A percentile compares a stretch with the other conserved stretches of the same genome.
Conservation (phyloP, 1,284 basidiomycete genomes). For the Phlebopus sp. region DNA sequence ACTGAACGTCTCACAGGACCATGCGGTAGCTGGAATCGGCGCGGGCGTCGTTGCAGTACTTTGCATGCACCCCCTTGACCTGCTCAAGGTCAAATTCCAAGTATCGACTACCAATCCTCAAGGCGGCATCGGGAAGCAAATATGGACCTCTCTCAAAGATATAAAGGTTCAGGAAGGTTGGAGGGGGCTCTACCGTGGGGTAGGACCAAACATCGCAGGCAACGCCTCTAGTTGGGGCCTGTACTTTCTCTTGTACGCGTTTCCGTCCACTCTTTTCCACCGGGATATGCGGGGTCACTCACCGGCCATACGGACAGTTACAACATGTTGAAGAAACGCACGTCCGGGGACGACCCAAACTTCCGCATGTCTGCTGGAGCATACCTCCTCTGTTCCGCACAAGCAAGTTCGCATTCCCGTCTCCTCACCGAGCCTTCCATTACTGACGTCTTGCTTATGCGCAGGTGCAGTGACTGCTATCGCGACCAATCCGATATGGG, state of each 20-base stretch:
- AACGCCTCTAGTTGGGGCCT: constrained; percentile 98
- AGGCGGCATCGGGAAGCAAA: constrained; percentile 70
- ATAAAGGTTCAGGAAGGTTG: constrained; percentile 80
- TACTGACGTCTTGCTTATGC: constrained; percentile 11
- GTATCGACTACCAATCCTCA: constrained; percentile 71
- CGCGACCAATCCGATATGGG: constrained; percentile 98
- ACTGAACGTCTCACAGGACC: constrained; percentile 55
- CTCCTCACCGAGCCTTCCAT: constrained; percentile 3
- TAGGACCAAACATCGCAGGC: constrained; percentile 90
- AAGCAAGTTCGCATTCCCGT: constrained; percentile 79
- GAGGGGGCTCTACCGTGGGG: constrained; percentile 87
- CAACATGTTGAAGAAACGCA: constrained; percentile 87
- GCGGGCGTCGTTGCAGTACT: constrained; percentile 92
- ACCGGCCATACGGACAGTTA: constrained; percentile 55
- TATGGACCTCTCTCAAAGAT: constrained; percentile 72
- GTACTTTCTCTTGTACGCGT: constrained; percentile 92
- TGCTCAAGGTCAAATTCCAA: constrained; percentile 95
- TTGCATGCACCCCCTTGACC: constrained; percentile 97
- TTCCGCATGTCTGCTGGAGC: constrained; percentile 70
- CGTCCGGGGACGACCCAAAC: constrained; percentile 56
- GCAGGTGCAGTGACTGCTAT: constrained; percentile 89
- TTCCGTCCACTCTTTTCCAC: constrained; percentile 5
- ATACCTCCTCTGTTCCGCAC: constrained; percentile 88
- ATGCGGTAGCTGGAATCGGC: constrained; percentile 91
- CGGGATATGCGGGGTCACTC: constrained; percentile 5